Conservation (phyloP, 164 flowering plant species). For the Chimonanthus salicifolius region DNA sequence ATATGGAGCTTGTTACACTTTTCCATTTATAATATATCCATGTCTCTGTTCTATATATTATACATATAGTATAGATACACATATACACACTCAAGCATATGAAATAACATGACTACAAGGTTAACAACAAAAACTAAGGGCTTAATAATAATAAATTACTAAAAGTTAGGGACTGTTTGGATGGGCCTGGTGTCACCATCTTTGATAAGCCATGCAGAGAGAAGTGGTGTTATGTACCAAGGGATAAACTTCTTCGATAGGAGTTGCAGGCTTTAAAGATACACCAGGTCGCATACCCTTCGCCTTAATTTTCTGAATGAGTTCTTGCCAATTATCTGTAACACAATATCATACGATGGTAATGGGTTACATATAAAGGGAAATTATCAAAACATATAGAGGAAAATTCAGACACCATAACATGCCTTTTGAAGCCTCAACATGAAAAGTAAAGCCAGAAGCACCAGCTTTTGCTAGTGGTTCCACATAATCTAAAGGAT, state of each 20-base stretch:
- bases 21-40: too few species aligned
- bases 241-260: conserved; percentile 90
- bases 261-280: conserved; percentile 86
- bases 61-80: too few species aligned
- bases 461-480: conserved; percentile 95
- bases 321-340: conserved; percentile 88
- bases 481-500: conserved; percentile 96
- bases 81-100: background rate
- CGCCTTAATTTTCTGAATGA: conserved; percentile 63
- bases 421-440: conserved; percentile 82
- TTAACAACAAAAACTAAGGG: background rate
- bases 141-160: background rate
- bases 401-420: background rate
- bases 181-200: background rate
- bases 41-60: too few species aligned
- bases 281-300: conserved; percentile 95
- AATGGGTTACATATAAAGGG: background rate
- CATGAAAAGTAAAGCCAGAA: conserved; percentile 96
- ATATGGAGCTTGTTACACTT: too few species aligned
- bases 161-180: too few species aligned
- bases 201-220: background rate
- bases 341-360: conserved; percentile 5
- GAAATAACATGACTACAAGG: background rate
- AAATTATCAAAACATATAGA: background rate
- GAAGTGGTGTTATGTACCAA: conserved; percentile 43